Evolutionary conservation across 345 rosid species (phyloP), one percentile per base, ranked within the genome.

Genomic region (Cardamine resedifolia): DNA sequence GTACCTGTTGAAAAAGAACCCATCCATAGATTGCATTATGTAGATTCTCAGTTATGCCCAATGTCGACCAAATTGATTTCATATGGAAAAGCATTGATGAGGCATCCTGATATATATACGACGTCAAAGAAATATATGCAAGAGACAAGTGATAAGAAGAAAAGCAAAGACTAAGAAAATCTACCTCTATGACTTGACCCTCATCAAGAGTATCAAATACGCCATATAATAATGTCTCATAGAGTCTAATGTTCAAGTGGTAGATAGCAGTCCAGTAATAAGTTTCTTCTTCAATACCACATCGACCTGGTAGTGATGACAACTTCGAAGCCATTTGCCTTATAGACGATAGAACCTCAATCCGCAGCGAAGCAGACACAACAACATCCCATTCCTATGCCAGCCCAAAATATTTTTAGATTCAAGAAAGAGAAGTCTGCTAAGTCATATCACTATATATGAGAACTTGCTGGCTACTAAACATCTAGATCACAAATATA

Each of bases 171-270:
- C 49, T 18, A 36, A 28, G 24, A 51, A 41, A 59, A 58, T 59
- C 71, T 82, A 94, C 98, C 98, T 87, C 90, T 81, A 89, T 84
- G 70, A 94, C 85, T 83, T 91, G 96, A 73, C 86, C 86, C 79
- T 94, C 98, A 36, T 94, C 98, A 78, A 94, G 98, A 76, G 85
- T 72, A 76, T 94, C 98, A 76, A 94, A 94, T 60, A 89, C 38
- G 59, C 85, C 88, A 82, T 67, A 78, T 31, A 94, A 83, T 74
- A 94, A 83, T 71, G 86, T 89, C 79, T 88, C 88, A 70, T 94
- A 91, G 76, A 94, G 84, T 75, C 90, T 84, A 58, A 88, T 31
- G 65, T 94, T 91, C 81, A 94, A 75, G 71, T 88, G 96, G 83
- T 89, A 91, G 71, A 80, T 79, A 74, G 89, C 84, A 78, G 85